A percentile compares a stretch with the other conserved stretches of the same genome.
phyloP scores from a whole-genome alignment of 495 filamentous ascomycete species.

The Penicillium steckii region DNA sequence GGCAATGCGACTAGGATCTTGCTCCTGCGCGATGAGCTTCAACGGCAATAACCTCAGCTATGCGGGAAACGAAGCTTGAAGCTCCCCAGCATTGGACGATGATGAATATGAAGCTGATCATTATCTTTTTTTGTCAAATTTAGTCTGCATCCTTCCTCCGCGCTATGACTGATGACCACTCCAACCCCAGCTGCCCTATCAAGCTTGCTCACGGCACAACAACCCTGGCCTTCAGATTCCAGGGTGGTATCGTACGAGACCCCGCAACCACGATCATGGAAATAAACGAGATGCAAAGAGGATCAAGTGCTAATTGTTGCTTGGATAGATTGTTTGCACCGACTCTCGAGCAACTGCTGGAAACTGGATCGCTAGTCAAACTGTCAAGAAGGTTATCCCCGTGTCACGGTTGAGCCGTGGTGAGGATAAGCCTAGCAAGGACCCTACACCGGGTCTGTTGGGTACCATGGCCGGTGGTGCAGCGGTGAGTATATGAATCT shows the following conservation, averaged over 20 bases:
- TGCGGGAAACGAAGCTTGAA: slow-evolving; percentile 1
- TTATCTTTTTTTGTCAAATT: slow-evolving; percentile 2
- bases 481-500: slow-evolving; percentile 58
- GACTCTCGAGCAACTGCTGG: slow-evolving; percentile 95
- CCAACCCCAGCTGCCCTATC: slow-evolving; percentile 94
- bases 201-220: slow-evolving; percentile 99
- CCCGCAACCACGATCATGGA: background rate
- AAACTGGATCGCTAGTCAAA: slow-evolving; percentile 98
- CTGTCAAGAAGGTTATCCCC: slow-evolving; percentile 96
- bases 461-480: slow-evolving; percentile 99
- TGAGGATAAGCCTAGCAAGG: slow-evolving; percentile 61
- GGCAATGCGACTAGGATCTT: background rate
- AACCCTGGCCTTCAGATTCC: slow-evolving; percentile 95
- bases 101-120: slow-evolving; percentile 1
- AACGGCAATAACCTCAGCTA: slow-evolving; percentile 3
- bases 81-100: background rate
- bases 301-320: background rate
- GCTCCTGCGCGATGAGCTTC: background rate
- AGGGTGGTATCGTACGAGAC: slow-evolving; percentile 76
- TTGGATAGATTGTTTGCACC: slow-evolving; percentile 76
- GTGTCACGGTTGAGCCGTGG: slow-evolving; percentile 49
- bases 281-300: background rate
- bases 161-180: slow-evolving; percentile 93
- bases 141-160: slow-evolving; percentile 91
- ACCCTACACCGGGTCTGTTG: slow-evolving; percentile 75